These are phyloP conservation scores for Sporisorium sorghi DNA, from an alignment of 1,284 basidiomycete genomes.

Conservation along the genomic window DNA sequence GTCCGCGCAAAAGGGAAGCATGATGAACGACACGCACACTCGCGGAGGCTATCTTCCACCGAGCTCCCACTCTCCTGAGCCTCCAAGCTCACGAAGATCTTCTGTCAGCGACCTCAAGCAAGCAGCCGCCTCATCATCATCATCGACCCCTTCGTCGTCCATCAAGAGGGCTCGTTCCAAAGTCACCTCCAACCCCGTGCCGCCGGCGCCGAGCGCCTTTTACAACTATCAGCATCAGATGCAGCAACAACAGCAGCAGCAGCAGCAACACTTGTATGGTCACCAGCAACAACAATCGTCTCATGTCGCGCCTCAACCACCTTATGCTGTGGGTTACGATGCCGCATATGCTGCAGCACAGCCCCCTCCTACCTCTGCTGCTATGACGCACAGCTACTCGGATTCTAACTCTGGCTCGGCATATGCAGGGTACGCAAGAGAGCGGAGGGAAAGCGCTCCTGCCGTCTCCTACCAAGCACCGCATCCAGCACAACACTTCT, in stretches of 20 bases:
- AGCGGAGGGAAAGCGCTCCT: slow-evolving; percentile 37
- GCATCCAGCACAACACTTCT: slow-evolving; percentile 13
- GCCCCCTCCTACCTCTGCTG: slow-evolving; percentile 17
- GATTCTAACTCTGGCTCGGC: slow-evolving; percentile 12
- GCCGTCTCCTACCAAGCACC: slow-evolving; percentile 11
- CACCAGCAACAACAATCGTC: slow-evolving; percentile 29
- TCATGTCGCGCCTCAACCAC: slow-evolving; percentile 7
- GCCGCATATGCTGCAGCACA: slow-evolving; percentile 9
- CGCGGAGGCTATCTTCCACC: slow-evolving; percentile 54
- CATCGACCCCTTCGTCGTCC: slow-evolving; percentile 23
- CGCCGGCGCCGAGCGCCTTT: slow-evolving; percentile 44
- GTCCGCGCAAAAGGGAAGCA: slow-evolving; percentile 17
- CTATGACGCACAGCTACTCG: slow-evolving; percentile 33
- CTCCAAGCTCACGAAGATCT: slow-evolving; percentile 25
- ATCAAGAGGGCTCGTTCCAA: slow-evolving; percentile 39
- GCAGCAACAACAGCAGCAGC: slow-evolving; percentile 39
- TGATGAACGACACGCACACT: slow-evolving; percentile 41
- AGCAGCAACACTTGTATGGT: slow-evolving; percentile 15
- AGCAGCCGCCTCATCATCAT: slow-evolving; percentile 16
- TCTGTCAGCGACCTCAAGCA: slow-evolving; percentile 32
- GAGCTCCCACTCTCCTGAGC: slow-evolving; percentile 57
- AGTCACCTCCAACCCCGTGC: slow-evolving; percentile 33
- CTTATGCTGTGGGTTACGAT: slow-evolving; percentile 11
- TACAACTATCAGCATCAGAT: slow-evolving; percentile 53
- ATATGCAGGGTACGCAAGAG: slow-evolving; percentile 16